A percentile compares a stretch with the other conserved stretches of the same genome.
These are phyloP conservation scores for Clavariopsis aquatica DNA, from an alignment of 495 filamentous ascomycete species.

Conservation along the genomic window DNA sequence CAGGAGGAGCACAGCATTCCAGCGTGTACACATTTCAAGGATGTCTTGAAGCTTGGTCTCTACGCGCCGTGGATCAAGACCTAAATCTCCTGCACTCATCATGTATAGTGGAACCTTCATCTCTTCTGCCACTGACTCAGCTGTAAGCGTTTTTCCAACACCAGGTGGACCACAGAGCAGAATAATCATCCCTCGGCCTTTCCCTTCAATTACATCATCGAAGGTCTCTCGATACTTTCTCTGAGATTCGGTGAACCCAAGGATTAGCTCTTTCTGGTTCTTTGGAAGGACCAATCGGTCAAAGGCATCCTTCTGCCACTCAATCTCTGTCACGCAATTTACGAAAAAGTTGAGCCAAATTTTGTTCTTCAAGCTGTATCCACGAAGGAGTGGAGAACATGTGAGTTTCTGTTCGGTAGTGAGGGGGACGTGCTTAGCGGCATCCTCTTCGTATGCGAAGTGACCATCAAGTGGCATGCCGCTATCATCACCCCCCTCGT, in stretches of 20 bases:
- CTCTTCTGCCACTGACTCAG: conserved; percentile 46
- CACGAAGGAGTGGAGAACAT: conserved; percentile 45
- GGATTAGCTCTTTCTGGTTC: conserved; percentile 53
- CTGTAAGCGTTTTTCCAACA: conserved; percentile 48
- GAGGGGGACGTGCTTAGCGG: conserved; percentile 35
- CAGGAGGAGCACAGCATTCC: conserved; percentile 55
- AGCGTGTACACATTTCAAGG: conserved; percentile 47
- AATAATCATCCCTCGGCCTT: conserved; percentile 47
- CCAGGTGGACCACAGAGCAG: conserved; percentile 47
- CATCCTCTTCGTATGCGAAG: conserved; percentile 45
- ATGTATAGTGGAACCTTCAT: conserved; percentile 48
- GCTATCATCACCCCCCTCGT: conserved; percentile 40
- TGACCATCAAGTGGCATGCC: conserved; percentile 46
- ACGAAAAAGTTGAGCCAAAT: conserved; percentile 51
- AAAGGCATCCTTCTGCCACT: conserved; percentile 49
- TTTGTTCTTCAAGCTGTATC: conserved; percentile 52
- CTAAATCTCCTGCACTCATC: conserved; percentile 47
- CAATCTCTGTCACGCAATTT: conserved; percentile 47
- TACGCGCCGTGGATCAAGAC: conserved; percentile 41
- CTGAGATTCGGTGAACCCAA: conserved; percentile 56
- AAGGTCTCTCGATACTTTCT: conserved; percentile 49
- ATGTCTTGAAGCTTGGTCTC: conserved; percentile 46
- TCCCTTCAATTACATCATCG: conserved; percentile 59
- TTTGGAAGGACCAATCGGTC: conserved; percentile 50
- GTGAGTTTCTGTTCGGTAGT: conserved; percentile 46